Conservation (phyloP, 768 basidiomycete species). For the Gautieria morchelliformis region DNA sequence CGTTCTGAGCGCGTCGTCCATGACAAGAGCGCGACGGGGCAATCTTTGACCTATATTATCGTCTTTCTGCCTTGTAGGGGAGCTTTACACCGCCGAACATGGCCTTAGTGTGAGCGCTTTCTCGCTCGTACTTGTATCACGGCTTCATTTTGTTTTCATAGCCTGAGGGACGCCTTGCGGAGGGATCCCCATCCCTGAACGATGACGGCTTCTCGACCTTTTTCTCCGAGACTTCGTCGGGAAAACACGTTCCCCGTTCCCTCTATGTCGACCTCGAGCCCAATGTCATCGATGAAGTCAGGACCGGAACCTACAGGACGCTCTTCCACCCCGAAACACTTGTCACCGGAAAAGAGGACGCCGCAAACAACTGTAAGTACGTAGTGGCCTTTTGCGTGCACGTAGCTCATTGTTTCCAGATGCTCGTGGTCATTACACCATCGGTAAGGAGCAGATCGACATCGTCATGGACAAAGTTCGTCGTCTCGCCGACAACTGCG, state of each 20-base stretch:
- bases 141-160: constrained; percentile 21
- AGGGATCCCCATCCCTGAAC: constrained; percentile 61
- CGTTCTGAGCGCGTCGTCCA: constrained; percentile 16
- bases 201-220: constrained; percentile 98
- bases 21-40: neutral
- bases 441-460: constrained; percentile 98
- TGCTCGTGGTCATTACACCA: constrained; percentile 97
- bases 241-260: constrained; percentile 95
- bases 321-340: constrained; percentile 99
- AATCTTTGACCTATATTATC: constrained; percentile 11
- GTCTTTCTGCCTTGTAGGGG: constrained; percentile 50
- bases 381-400: constrained; percentile 4
- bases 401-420: constrained; percentile 39
- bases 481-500: constrained; percentile 94
- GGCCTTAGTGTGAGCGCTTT: constrained; percentile 77
- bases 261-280: constrained; percentile 97
- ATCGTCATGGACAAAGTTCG: constrained; percentile 95
- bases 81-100: constrained; percentile 98
- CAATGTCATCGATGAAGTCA: constrained; percentile 95
- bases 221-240: constrained; percentile 95
- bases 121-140: neutral
- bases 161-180: constrained; percentile 90
- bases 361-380: constrained; percentile 91
- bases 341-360: constrained; percentile 98
- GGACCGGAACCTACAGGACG: constrained; percentile 88